Conservation (phyloP, 306 rosid genomes). For the Fragaria vesca region DNA sequence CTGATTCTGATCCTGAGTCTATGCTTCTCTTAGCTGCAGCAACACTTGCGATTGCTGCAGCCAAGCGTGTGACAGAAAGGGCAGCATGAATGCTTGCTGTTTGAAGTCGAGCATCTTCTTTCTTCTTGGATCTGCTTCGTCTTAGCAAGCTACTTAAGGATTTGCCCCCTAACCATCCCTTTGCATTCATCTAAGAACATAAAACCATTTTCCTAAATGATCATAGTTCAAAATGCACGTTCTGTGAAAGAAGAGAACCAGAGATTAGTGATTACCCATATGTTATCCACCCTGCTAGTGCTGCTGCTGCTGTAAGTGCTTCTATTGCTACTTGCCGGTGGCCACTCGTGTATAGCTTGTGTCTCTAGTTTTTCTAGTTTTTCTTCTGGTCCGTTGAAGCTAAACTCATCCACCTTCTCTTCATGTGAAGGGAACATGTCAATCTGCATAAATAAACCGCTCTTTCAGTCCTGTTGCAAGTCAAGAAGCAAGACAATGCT, state of each 20-base stretch:
- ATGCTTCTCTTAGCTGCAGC: constrained; percentile 13
- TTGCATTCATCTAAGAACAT: not conserved
- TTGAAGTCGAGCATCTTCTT: constrained; percentile 24
- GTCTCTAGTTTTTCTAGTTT: constrained; percentile 1
- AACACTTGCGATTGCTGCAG: constrained; percentile 31
- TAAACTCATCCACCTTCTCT: not conserved
- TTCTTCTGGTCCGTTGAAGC: not conserved
- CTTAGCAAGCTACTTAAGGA: constrained; percentile 9
- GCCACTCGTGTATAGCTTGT: constrained; percentile 1
- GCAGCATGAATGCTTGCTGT: constrained; percentile 29
- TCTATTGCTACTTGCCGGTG: not conserved
- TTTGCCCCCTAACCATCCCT: constrained; percentile 9
- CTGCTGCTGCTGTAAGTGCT: not conserved
- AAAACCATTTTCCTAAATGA: not conserved
- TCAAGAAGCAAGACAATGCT: not conserved
- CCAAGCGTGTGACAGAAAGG: constrained; percentile 27
- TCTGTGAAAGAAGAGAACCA: not conserved
- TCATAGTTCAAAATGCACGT: not conserved
- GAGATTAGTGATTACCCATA: constrained; percentile 5
- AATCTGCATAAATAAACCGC: not conserved
- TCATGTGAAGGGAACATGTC: constrained; percentile 11
- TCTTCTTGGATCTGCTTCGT: constrained; percentile 7
- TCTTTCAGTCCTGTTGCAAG: not conserved
- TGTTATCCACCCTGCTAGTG: constrained; percentile 2
- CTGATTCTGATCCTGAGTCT: constrained; percentile 4